Evolutionary conservation across 331 rosid genomes (phyloP), one percentile per base, ranked within the genome.

Genomic region (Quercus lobata): DNA sequence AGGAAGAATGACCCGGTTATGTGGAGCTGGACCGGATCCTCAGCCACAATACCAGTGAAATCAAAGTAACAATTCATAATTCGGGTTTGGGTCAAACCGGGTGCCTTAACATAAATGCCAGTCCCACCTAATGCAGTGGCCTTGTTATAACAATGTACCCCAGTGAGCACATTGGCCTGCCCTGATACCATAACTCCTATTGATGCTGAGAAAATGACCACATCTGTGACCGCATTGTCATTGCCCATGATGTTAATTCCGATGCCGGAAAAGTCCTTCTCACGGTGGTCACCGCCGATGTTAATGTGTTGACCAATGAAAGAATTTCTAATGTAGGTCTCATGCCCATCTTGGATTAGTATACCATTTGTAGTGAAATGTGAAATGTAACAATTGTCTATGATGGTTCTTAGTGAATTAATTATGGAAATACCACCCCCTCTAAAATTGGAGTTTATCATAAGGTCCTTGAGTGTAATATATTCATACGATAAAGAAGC

Each of bases 131-230:
- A 86, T 54, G 27, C 55, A 2, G 81, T 80, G 4, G 89, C 89
- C 65, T 86, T 86, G 83, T 86, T 86, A 49, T 83, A 86, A 27
- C 89, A 86, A 21, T 86, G 89, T 19, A 86, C 81, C 9, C 86
- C 89, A 16, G 77, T 76, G n/a, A 86, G 35, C 52, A 86, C 77
- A 19, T 86, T 86, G 9, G 89, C 89, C 32, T 86, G 84, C 7
- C 89, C 86, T 72, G 41, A 55, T 6, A 86, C 84, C 83, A 86
- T 70, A 29, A 86, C 72, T 27, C 89, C 89, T 24, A 83, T 41
- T 25, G 73, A 75, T 6, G 87, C 85, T 4, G 89, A 83, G 27
- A 79, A 86, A 60, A 86, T 86, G 12, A 86, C 87, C 19, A 86
- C 76, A 35, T 86, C 84, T 7, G 84, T 83, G 44, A 86, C 54